Evolutionary conservation across 148 eudicot species (phyloP), one percentile per base, ranked within the genome.

Genomic region (Chenopodium berlandieri): DNA sequence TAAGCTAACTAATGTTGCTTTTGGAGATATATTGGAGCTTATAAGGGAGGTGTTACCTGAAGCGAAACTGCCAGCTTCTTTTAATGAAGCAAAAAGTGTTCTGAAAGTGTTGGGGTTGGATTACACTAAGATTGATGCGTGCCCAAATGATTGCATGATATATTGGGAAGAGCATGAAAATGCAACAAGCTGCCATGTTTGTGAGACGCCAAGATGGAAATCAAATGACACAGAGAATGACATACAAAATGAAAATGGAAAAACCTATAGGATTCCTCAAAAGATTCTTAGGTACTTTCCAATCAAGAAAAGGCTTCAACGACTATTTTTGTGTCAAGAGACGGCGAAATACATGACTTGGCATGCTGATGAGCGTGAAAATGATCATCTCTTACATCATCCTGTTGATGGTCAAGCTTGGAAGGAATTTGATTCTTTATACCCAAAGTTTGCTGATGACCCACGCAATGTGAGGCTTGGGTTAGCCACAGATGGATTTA

Each of bases 401-500:
- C 78, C 11, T 2, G 7, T 0, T 37, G 44, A 76, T 60, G 79
- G 79, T 2, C 67, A 76, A 76, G 68, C 52, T 60, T 76, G 79
- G 69, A 60, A 60, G 37, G 69, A 62, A 7, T 76, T 76, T 76
- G 31, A 76, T 68, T 9, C 27, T 0, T 12, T 23, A 60, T 14
- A 6, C 31, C 34, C 50, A 48, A 14, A 76, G 60, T 60, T 37
- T 37, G 7, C 44, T 37, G 44, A 37, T 37, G 44, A 37, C 44
- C 44, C 44, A 5, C 44, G 7, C 44, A 37, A 37, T 37, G 79
- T 76, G 47, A 56, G 68, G 44, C 68, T 60, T 1, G 79, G 79
- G 4, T 4, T 76, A 30, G 79, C 79, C 44, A 76, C 47, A 16
- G 69, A 76, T 76, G 79, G 79, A 9, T 76, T 58, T 37, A 76